phyloP scores from a whole-genome alignment of 176 grass and related monocot species.

The Cenchrus americanus region DNA sequence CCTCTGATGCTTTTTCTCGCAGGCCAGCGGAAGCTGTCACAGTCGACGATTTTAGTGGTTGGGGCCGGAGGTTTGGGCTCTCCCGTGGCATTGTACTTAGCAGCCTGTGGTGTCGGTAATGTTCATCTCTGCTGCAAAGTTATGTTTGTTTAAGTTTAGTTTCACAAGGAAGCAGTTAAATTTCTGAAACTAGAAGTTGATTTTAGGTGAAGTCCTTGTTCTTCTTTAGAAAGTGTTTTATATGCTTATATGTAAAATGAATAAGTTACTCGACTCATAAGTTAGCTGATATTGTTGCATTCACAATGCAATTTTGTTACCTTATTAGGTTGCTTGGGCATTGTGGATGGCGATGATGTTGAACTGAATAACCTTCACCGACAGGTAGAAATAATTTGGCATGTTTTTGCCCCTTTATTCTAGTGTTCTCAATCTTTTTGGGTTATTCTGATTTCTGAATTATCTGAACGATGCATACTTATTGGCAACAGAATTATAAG shows the following conservation, averaged over 20 bases:
- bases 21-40: background rate
- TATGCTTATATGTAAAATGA: background rate
- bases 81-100: background rate
- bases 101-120: conserved; percentile 73
- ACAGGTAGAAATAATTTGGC: conserved; percentile 55
- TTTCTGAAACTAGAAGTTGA: conserved; percentile 4
- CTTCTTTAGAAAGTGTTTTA: background rate
- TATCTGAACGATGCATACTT: background rate
- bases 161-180: background rate
- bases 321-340: conserved; percentile 80
- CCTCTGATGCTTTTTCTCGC: conserved; percentile 14
- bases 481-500: background rate
- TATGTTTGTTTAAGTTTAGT: background rate
- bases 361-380: conserved; percentile 94
- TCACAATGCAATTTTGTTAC: background rate
- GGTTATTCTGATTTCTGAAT: conserved; percentile 12
- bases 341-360: conserved; percentile 91
- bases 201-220: background rate
- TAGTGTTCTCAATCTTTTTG: background rate
- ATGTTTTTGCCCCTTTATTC: conserved; percentile 18
- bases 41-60: background rate
- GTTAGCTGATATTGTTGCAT: background rate
- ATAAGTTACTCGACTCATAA: background rate
- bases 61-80: background rate
- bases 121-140: conserved; percentile 20